phyloP scores from a whole-genome alignment of 2,329 filamentous ascomycete genomes.

The Diplodia mutila region DNA sequence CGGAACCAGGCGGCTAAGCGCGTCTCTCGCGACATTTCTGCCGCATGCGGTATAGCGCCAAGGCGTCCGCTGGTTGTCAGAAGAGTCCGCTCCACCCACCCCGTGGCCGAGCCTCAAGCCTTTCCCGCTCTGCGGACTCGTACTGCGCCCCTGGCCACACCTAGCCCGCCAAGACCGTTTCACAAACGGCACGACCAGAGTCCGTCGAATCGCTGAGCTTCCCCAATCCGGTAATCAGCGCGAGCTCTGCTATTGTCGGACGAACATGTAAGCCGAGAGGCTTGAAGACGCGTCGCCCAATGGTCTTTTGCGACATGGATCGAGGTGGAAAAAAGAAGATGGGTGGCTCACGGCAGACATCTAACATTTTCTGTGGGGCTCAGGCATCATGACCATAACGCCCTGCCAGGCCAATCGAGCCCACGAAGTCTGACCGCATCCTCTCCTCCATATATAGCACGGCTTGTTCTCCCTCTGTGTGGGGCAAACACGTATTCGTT shows the following conservation, averaged over 20 bases:
- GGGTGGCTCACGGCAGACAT: background rate
- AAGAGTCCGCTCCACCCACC: background rate
- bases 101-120: background rate
- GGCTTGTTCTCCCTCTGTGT: background rate
- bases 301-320: background rate
- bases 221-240: background rate
- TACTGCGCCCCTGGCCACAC: background rate
- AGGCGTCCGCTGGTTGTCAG: background rate
- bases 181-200: background rate
- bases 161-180: background rate
- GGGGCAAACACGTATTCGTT: background rate
- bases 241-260: background rate
- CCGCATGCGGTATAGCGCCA: background rate
- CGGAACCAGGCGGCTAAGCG: background rate
- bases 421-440: background rate
- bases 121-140: background rate
- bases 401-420: background rate
- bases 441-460: background rate
- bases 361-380: background rate
- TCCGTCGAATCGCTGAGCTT: background rate
- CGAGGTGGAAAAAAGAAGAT: background rate
- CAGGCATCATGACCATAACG: background rate
- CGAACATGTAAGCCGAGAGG: background rate
- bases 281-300: background rate
- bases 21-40: conserved; percentile 17